phyloP scores from a whole-genome alignment of 2,329 filamentous ascomycete genomes.

The Beauveria sp. region DNA sequence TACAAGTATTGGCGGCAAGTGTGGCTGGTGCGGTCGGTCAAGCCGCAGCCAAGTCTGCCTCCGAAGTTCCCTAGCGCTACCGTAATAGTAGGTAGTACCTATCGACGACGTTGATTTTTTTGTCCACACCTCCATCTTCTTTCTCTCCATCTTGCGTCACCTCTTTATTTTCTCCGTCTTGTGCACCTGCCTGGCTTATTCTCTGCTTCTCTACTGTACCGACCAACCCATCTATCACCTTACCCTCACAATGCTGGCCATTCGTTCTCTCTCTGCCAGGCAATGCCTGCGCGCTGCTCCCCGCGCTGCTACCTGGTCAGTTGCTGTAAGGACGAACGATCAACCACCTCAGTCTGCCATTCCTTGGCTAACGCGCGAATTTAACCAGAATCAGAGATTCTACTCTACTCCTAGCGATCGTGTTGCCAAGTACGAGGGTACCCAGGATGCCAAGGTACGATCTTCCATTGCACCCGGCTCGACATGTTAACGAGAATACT shows the following conservation, averaged over 20 bases:
- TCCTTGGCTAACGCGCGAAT: slow-evolving; percentile 2
- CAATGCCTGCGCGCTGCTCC: slow-evolving; percentile 69
- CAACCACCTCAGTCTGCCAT: slow-evolving; percentile 6
- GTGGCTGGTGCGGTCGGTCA: slow-evolving; percentile 10
- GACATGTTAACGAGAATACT: neutral
- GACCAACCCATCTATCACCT: slow-evolving; percentile 1
- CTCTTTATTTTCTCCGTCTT: slow-evolving; percentile 18
- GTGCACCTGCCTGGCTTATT: slow-evolving; percentile 13
- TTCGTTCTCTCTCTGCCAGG: slow-evolving; percentile 68
- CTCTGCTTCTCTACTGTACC: slow-evolving; percentile 15
- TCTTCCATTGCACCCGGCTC: slow-evolving; percentile 12
- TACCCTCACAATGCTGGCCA: slow-evolving; percentile 66
- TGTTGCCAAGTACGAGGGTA: slow-evolving; percentile 89
- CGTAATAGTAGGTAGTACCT: neutral
- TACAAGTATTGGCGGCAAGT: neutral
- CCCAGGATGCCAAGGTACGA: slow-evolving; percentile 80
- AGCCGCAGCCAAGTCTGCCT: slow-evolving; percentile 7
- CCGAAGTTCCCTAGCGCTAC: neutral
- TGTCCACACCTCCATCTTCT: slow-evolving; percentile 15
- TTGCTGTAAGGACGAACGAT: slow-evolving; percentile 22
- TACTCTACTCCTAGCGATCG: slow-evolving; percentile 60
- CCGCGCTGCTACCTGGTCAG: slow-evolving; percentile 38
- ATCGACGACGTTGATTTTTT: slow-evolving; percentile 14
- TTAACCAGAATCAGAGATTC: slow-evolving; percentile 44
- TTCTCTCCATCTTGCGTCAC: slow-evolving; percentile 13